Conservation (phyloP, 169 alveolate genomes). For the Blepharisma undulans region DNA sequence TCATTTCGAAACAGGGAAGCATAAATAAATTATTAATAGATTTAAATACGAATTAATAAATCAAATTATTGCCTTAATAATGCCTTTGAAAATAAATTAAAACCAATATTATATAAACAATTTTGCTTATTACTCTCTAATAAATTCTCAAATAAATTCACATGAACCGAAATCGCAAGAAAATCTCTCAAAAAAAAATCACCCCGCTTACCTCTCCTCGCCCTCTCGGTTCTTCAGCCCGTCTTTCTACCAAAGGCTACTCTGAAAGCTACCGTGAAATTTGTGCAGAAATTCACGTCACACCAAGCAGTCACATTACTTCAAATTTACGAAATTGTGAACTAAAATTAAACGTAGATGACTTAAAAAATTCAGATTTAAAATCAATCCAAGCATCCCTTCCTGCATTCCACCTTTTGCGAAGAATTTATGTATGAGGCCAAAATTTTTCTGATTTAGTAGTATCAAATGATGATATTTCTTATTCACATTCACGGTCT, state of each 20-base stretch:
- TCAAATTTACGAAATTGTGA: not conserved
- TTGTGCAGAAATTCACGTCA: not conserved
- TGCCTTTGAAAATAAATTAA: too few species aligned
- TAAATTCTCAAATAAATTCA: too few species aligned
- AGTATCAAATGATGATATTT: not conserved
- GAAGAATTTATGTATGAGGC: not conserved
- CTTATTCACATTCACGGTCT: not conserved
- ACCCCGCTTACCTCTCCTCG: not conserved
- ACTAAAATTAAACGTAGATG: not conserved
- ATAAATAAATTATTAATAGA: too few species aligned
- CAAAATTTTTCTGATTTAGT: not conserved
- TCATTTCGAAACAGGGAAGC: constrained; percentile 18
- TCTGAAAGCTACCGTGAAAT: not conserved
- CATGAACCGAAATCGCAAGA: not conserved
- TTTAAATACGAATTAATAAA: too few species aligned
- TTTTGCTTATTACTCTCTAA: too few species aligned
- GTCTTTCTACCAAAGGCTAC: not conserved
- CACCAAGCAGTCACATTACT: not conserved
- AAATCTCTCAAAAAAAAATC: not conserved
- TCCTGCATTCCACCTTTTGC: not conserved
- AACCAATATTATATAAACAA: too few species aligned
- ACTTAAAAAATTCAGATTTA: not conserved
- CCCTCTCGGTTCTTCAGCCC: not conserved
- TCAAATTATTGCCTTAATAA: too few species aligned
- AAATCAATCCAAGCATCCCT: not conserved